These are phyloP conservation scores for Fusarium hostae DNA, from an alignment of 2,329 filamentous ascomycete species.

Conservation along the genomic window DNA sequence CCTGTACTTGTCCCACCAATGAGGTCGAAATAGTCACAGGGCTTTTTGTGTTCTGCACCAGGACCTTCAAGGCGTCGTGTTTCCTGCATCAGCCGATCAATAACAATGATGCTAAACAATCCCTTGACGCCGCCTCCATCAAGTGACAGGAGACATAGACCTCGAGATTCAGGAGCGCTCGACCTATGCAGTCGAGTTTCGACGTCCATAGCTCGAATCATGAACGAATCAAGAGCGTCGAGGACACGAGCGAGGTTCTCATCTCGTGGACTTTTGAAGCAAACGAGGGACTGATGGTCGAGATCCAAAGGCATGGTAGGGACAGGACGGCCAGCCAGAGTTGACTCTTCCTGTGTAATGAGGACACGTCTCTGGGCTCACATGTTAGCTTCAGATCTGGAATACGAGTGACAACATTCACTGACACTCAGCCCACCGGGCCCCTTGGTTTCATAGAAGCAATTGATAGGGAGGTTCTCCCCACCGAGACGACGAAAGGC, in stretches of 20 bases:
- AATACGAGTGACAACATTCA: not conserved
- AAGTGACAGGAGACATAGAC: not conserved
- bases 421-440: not conserved
- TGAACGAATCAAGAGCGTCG: not conserved
- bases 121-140: not conserved
- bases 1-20: not conserved
- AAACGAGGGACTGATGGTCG: not conserved
- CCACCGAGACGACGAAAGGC: not conserved
- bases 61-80: not conserved
- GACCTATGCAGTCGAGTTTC: not conserved
- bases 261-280: not conserved
- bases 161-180: not conserved
- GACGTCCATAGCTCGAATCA: not conserved
- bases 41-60: not conserved
- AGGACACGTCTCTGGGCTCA: not conserved
- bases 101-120: not conserved
- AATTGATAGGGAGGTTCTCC: not conserved
- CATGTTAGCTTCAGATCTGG: not conserved
- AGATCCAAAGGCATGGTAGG: not conserved
- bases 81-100: not conserved
- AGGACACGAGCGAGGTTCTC: not conserved
- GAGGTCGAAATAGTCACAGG: not conserved
- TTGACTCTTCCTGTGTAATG: not conserved
- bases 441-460: not conserved
- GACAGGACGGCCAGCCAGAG: not conserved